A percentile compares a stretch with the other conserved stretches of the same genome.
phyloP scores from a whole-genome alignment of 306 rosid species.

The Medicago arabica region DNA sequence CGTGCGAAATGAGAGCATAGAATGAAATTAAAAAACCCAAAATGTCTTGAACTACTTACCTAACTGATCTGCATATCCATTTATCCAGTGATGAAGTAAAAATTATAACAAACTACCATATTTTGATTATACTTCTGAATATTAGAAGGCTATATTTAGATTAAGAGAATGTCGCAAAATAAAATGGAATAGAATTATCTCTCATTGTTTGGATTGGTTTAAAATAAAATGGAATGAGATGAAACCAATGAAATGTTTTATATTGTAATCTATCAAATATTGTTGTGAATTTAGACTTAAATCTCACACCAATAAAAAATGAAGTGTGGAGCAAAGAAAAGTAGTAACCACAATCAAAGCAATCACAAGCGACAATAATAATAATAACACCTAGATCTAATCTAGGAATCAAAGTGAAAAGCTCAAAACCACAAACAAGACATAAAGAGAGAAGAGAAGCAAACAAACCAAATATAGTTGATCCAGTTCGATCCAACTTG shows the following conservation, averaged over 20 bases:
- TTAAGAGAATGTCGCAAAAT: constrained; percentile 1
- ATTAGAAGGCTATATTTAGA: background rate
- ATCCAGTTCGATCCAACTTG: too few relatives aligned
- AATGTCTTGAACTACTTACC: background rate
- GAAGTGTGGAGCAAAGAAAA: too few relatives aligned
- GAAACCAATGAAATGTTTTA: constrained; percentile 10
- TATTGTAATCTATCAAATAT: background rate
- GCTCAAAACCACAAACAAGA: too few relatives aligned
- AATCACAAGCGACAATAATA: too few relatives aligned
- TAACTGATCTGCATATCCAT: background rate
- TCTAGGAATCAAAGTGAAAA: too few relatives aligned
- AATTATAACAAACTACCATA: background rate
- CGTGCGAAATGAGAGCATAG: background rate
- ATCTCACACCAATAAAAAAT: too few relatives aligned
- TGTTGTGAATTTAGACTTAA: too few relatives aligned
- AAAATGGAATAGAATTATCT: background rate
- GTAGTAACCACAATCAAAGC: too few relatives aligned
- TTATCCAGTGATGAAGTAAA: background rate
- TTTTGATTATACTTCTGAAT: background rate
- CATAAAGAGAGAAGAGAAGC: too few relatives aligned
- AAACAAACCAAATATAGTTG: too few relatives aligned
- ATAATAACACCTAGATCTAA: too few relatives aligned
- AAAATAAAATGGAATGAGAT: background rate
- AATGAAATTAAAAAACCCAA: background rate
- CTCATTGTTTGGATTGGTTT: too few relatives aligned